phyloP scores from a whole-genome alignment of 305 asterid species.

The Salvia sclarea region DNA sequence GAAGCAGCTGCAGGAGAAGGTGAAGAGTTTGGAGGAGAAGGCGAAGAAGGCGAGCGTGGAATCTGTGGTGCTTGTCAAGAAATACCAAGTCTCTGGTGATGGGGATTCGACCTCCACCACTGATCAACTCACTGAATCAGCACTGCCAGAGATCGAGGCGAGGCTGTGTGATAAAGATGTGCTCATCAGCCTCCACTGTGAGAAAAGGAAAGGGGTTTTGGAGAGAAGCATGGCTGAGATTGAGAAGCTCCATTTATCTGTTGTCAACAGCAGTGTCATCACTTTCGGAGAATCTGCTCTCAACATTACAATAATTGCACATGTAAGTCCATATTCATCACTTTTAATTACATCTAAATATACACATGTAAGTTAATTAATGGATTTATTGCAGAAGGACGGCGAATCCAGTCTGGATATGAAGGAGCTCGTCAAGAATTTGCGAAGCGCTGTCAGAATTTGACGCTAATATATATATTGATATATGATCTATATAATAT shows the following conservation, averaged over 20 bases:
- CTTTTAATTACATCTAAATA: no score
- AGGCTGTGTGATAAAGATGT: conserved; percentile 57
- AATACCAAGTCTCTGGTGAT: conserved; percentile 38
- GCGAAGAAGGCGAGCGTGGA: conserved; percentile 51
- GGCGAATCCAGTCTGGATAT: conserved; percentile 40
- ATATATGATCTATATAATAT: neutral
- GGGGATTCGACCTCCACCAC: conserved; percentile 37
- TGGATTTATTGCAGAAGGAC: conserved; percentile 64
- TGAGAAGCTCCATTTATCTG: conserved; percentile 66
- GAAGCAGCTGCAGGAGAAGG: conserved; percentile 60
- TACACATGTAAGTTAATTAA: no score
- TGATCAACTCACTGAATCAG: conserved; percentile 40
- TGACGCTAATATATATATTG: no score
- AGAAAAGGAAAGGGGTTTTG: conserved; percentile 64
- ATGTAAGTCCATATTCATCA: conserved; percentile 43
- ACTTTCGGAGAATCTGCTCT: conserved; percentile 73
- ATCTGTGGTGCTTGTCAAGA: conserved; percentile 61
- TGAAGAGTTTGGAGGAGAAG: conserved; percentile 56
- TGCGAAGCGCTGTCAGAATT: conserved; percentile 44
- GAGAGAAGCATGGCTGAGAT: conserved; percentile 52
- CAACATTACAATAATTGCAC: conserved; percentile 67
- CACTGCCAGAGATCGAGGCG: conserved; percentile 76
- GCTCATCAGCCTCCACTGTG: conserved; percentile 67
- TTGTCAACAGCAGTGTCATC: conserved; percentile 61
- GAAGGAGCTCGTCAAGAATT: conserved; percentile 51